phyloP scores from a whole-genome alignment of 2,329 filamentous ascomycete genomes.

The Lachnellula cervina region DNA sequence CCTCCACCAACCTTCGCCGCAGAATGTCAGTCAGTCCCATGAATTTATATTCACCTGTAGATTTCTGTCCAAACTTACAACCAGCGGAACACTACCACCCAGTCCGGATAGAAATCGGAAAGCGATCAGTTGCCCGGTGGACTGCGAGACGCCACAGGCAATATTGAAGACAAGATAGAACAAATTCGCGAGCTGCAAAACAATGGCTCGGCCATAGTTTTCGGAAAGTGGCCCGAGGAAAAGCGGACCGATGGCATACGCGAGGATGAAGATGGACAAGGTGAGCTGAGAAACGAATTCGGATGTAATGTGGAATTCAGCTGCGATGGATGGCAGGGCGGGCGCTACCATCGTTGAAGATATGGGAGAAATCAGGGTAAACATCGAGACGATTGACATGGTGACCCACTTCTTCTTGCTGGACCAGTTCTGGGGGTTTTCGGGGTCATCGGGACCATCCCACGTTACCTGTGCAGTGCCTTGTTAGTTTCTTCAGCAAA shows the following conservation, averaged over 20 bases:
- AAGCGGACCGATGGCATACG: constrained; percentile 40
- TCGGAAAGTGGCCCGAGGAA: constrained; percentile 58
- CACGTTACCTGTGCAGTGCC: constrained; percentile 12
- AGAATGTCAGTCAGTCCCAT: too few species aligned
- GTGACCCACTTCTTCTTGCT: constrained; percentile 40
- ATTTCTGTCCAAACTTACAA: too few species aligned
- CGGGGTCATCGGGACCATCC: constrained; percentile 14
- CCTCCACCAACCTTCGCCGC: too few species aligned
- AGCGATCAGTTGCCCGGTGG: constrained; percentile 38
- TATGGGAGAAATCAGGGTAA: constrained; percentile 11
- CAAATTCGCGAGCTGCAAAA: constrained; percentile 40
- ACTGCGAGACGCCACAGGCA: constrained; percentile 41
- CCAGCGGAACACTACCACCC: constrained; percentile 41
- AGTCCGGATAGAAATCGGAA: constrained; percentile 43
- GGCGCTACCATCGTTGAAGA: constrained; percentile 13
- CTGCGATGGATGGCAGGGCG: constrained; percentile 37
- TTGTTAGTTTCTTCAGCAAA: too few species aligned
- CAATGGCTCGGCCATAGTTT: constrained; percentile 38
- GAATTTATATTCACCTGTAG: too few species aligned
- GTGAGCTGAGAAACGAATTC: constrained; percentile 8
- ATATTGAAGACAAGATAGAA: constrained; percentile 51
- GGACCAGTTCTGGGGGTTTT: constrained; percentile 20
- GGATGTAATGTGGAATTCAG: constrained; percentile 44
- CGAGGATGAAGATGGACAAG: constrained; percentile 40
- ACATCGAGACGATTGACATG: constrained; percentile 34